A percentile compares a stretch with the other conserved stretches of the same genome.
Conservation (phyloP, 768 basidiomycete genomes). For the Neoboletus brunneissimus region DNA sequence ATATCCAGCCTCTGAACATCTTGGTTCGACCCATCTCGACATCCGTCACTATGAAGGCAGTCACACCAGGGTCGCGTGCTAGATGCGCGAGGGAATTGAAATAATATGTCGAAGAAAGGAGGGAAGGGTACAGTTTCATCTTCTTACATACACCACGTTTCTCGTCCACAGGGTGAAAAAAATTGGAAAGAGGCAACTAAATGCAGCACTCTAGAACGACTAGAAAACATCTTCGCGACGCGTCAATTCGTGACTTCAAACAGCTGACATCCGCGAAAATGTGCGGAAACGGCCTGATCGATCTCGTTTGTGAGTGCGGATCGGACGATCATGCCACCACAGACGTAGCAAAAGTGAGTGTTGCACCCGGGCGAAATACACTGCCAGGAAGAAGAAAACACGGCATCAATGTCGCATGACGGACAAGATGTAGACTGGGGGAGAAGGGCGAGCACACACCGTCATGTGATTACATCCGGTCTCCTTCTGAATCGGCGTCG, state of each 20-base stretch:
- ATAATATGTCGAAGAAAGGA: background rate
- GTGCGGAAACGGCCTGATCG: conserved; percentile 25
- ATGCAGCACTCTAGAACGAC: background rate
- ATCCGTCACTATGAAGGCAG: no score
- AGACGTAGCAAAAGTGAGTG: conserved; percentile 55
- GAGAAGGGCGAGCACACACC: conserved; percentile 26
- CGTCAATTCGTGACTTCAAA: conserved; percentile 31
- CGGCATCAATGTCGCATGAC: background rate
- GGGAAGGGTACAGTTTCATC: background rate
- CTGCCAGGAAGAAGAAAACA: conserved; percentile 25
- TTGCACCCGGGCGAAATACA: conserved; percentile 59
- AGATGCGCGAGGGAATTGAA: background rate
- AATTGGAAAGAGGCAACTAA: background rate
- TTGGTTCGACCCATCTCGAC: no score
- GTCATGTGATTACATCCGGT: conserved; percentile 60
- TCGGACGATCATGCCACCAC: conserved; percentile 45
- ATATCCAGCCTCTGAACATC: no score
- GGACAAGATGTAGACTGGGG: background rate
- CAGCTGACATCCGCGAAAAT: conserved; percentile 35
- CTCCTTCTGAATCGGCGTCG: conserved; percentile 50
- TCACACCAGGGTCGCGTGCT: no score
- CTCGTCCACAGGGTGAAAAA: background rate
- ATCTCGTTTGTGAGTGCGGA: conserved; percentile 36
- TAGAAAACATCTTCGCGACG: background rate
- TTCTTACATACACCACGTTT: background rate